Percentiles rank a stretch among this genome's conserved stretches.
Conservation (phyloP, 768 basidiomycete genomes). For the Boletus eberwhitei region DNA sequence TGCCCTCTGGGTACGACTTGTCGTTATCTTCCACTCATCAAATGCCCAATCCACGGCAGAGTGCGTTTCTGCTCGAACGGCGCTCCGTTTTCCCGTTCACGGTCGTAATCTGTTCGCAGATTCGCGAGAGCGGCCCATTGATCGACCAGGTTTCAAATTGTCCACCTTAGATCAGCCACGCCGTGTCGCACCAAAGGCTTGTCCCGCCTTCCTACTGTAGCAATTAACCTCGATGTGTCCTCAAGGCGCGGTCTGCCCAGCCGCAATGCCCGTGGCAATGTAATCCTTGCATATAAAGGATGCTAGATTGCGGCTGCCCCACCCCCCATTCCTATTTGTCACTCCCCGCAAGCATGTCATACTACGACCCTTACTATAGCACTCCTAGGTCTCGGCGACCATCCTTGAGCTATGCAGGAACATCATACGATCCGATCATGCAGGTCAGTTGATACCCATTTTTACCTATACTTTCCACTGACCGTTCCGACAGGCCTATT, state of each 20-base stretch:
- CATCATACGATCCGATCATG: constrained; percentile 41
- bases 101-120: constrained; percentile 1
- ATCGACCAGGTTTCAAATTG: constrained; percentile 23
- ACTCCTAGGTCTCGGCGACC: constrained; percentile 31
- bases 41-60: neutral
- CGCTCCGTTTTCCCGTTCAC: constrained; percentile 21
- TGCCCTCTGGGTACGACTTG: neutral
- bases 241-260: constrained; percentile 26
- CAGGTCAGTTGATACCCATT: constrained; percentile 35
- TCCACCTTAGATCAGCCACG: constrained; percentile 10
- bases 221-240: constrained; percentile 24
- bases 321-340: constrained; percentile 9
- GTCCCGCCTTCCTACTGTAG: constrained; percentile 14
- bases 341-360: constrained; percentile 34
- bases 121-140: constrained; percentile 1
- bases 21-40: neutral
- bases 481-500: constrained; percentile 31
- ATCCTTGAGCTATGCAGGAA: constrained; percentile 34
- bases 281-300: constrained; percentile 25
- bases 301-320: neutral
- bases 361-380: constrained; percentile 41
- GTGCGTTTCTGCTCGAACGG: constrained; percentile 11
- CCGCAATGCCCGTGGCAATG: constrained; percentile 16
- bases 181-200: constrained; percentile 6
- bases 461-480: neutral